Percentiles rank a stretch among this genome's conserved stretches.
Evolutionary conservation across 371 early-diverging fungal genomes (phyloP).

Genomic region (Encephalitozoon romaleae): DNA sequence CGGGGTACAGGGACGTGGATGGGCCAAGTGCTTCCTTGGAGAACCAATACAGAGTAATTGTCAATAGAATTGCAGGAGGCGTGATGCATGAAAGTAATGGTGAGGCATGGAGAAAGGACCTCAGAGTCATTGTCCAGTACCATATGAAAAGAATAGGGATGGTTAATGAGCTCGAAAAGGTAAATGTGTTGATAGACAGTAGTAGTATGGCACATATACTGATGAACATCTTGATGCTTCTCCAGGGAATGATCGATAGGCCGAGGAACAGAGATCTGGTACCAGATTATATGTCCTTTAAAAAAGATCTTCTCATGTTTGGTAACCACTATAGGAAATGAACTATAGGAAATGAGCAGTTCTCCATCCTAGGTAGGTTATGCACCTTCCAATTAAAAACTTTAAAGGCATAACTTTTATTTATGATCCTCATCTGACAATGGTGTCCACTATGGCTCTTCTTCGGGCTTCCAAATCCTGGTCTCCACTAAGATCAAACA

Average conservation of each 20-base stretch:
- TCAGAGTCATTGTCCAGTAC: background rate
- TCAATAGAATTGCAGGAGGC: background rate
- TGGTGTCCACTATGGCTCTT: constrained; percentile 20
- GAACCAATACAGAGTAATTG: background rate
- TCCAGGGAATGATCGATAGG: background rate
- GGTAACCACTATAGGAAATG: background rate
- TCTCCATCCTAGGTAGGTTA: background rate
- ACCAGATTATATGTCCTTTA: background rate
- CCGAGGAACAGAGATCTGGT: background rate
- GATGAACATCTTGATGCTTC: background rate
- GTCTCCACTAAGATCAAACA: constrained; percentile 65
- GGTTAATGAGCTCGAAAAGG: background rate
- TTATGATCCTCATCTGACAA: background rate
- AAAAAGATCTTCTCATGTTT: background rate
- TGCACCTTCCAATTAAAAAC: background rate
- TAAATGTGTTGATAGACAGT: background rate
- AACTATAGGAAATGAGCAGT: background rate
- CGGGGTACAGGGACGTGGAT: background rate
- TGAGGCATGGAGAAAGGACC: background rate
- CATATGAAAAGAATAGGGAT: background rate
- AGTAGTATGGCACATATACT: background rate
- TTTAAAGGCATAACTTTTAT: background rate
- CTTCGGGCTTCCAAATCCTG: constrained; percentile 4
- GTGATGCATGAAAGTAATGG: background rate
- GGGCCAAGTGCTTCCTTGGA: background rate